Evolutionary conservation across 352 stramenopile species (phyloP).

Genomic region (Aphanomyces cochlioides): DNA sequence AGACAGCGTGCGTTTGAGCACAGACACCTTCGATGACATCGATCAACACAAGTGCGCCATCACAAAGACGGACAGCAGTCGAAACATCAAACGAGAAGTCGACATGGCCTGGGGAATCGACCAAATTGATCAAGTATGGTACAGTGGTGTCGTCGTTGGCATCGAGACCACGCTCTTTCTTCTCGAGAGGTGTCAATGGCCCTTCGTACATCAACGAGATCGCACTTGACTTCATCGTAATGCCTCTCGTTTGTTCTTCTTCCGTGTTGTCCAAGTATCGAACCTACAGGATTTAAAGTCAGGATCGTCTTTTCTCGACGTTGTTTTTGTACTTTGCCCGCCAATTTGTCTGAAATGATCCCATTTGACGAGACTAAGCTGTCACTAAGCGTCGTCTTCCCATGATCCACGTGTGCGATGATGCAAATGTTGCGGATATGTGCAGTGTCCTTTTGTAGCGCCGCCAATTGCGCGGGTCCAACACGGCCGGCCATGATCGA

Average conservation of each 20-base stretch:
- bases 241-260: conserved; percentile 93
- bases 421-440: conserved; percentile 95
- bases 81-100: conserved; percentile 96
- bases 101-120: conserved; percentile 94
- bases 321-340: conserved; percentile 68
- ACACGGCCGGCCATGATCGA: conserved; percentile 26
- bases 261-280: conserved; percentile 95
- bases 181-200: conserved; percentile 22
- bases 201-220: conserved; percentile 90
- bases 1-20: conserved; percentile 91
- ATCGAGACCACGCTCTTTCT: conserved; percentile 3
- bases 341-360: conserved; percentile 96
- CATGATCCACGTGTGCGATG: conserved; percentile 94
- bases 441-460: conserved; percentile 64
- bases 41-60: conserved; percentile 92
- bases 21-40: conserved; percentile 96
- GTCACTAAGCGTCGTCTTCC: conserved; percentile 91
- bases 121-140: conserved; percentile 92
- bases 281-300: conserved; percentile 41
- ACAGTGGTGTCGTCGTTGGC: conserved; percentile 33
- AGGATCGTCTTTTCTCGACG: neutral
- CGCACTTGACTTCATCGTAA: conserved; percentile 96
- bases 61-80: conserved; percentile 92
- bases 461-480: conserved; percentile 38
- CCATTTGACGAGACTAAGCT: conserved; percentile 95